These are phyloP conservation scores for Lithospermum erythrorhizon DNA, from an alignment of 257 asterid genomes.

Conservation along the genomic window DNA sequence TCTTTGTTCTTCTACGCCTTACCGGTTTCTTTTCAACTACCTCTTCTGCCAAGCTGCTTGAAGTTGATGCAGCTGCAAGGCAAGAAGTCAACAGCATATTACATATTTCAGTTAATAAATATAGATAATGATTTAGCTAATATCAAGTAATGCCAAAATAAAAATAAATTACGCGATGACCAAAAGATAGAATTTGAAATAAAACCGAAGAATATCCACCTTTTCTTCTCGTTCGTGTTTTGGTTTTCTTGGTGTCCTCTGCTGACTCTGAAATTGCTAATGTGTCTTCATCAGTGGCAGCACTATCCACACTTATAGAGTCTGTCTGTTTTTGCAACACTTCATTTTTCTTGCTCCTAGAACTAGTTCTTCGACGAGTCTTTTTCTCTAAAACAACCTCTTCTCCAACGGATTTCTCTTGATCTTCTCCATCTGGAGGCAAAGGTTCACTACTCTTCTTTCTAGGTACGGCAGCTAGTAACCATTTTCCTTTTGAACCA, in stretches of 20 bases:
- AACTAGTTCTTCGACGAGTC: slow-evolving; percentile 33
- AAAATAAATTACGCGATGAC: background rate
- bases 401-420: slow-evolving; percentile 32
- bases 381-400: slow-evolving; percentile 32
- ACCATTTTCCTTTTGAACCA: slow-evolving; percentile 31
- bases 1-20: slow-evolving; percentile 49
- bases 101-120: slow-evolving; percentile 1
- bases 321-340: slow-evolving; percentile 17
- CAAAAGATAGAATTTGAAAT: slow-evolving; percentile 4
- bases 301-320: slow-evolving; percentile 16
- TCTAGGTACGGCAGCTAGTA: slow-evolving; percentile 41
- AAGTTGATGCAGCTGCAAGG: slow-evolving; percentile 38
- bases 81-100: slow-evolving; percentile 10
- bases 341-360: slow-evolving; percentile 41
- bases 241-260: slow-evolving; percentile 33
- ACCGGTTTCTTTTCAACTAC: slow-evolving; percentile 38
- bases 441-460: slow-evolving; percentile 25
- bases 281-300: slow-evolving; percentile 31
- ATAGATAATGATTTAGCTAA: slow-evolving; percentile 4
- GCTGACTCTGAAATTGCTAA: slow-evolving; percentile 21
- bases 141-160: slow-evolving; percentile 2
- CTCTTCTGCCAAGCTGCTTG: slow-evolving; percentile 33
- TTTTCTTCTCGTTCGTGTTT: slow-evolving; percentile 43
- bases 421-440: slow-evolving; percentile 15
- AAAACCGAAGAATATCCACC: slow-evolving; percentile 24